Evolutionary conservation across 805 yeast species (phyloP), one percentile per base, ranked within the genome.

Genomic region (Kazachstania psychrophila): DNA sequence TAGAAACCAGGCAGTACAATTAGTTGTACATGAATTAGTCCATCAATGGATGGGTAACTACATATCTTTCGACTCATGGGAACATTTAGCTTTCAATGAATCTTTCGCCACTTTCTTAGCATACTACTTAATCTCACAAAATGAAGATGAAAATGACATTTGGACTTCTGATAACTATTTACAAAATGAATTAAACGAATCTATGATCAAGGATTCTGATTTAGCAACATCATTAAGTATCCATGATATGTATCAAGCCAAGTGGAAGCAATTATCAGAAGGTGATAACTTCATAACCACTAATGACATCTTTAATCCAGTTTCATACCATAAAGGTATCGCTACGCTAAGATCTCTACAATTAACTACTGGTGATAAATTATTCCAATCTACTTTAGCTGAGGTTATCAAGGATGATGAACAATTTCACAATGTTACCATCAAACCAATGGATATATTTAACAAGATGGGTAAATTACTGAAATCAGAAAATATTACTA

Each of bases 21-120:
- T 82, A 31, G 50, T 83, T 7, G 75, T 73, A 2, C 94, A 83
- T 54, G 88, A 82, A 50, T 49, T 82, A 43, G 76, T 80, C 20
- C 94, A 83, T 53, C 89, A 82, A 60, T 83, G 86, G 85, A 57
- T 83, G 39, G 94, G 92, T 7, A 75, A 83, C 45, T 62, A 66
- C 45, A 68, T 80, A 2, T 65, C 83, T 1, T 79, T 80, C 48
- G 80, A 77, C 34, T 70, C 74, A 14, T 82, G 85, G 79, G 70
- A 69, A 34, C 66, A 71, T 48, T 60, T 82, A 26, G 81, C 92
- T 88, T 61, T 83, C 38, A 79, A 80, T 48, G 94, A 83, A 60
- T 63, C 83, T 2, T 78, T 82, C 60, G 92, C 94, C 0, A 81
- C 92, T 0, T 79, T 77, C 67, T 64, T 76, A 45, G 83, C 87